Evolutionary conservation across 2,329 filamentous ascomycete species (phyloP).

Genomic region (Talaromyces atroroseus): DNA sequence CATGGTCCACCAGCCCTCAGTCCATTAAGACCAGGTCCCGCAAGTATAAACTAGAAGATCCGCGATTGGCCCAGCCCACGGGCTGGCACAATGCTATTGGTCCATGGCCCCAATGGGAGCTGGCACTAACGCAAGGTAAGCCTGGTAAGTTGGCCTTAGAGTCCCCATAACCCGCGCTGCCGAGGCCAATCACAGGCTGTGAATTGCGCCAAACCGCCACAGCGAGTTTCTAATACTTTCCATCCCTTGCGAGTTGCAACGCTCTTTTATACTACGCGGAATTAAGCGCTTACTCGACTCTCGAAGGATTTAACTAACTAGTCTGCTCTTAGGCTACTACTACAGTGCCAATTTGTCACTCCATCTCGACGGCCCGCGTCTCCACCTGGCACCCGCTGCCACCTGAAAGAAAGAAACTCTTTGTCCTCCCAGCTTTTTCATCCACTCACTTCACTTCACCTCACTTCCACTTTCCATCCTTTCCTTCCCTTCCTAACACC

Average conservation of each 20-base stretch:
- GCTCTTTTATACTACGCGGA: not conserved
- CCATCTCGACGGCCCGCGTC: not conserved
- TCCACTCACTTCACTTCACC: not conserved
- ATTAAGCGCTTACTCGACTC: not conserved
- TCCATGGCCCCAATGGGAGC: not conserved
- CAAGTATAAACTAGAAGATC: not conserved
- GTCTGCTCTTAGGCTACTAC: too few species aligned
- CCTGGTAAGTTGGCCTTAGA: not conserved
- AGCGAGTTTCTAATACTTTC: too few species aligned
- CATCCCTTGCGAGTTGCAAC: not conserved
- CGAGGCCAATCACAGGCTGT: not conserved
- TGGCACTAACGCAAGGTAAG: not conserved
- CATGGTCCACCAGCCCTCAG: not conserved
- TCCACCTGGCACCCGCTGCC: constrained; percentile 3
- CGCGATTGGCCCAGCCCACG: not conserved
- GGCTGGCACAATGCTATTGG: not conserved
- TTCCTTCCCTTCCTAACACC: not conserved
- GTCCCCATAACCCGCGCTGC: not conserved
- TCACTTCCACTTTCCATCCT: not conserved
- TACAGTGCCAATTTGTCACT: not conserved
- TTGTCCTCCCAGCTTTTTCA: constrained; percentile 1
- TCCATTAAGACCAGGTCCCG: not conserved
- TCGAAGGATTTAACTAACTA: not conserved
- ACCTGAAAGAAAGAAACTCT: not conserved
- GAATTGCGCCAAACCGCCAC: not conserved